Base-by-base conservation (phyloP, 2,329 filamentous ascomycete species). In the Pyrenochaeta sp. region DNA sequence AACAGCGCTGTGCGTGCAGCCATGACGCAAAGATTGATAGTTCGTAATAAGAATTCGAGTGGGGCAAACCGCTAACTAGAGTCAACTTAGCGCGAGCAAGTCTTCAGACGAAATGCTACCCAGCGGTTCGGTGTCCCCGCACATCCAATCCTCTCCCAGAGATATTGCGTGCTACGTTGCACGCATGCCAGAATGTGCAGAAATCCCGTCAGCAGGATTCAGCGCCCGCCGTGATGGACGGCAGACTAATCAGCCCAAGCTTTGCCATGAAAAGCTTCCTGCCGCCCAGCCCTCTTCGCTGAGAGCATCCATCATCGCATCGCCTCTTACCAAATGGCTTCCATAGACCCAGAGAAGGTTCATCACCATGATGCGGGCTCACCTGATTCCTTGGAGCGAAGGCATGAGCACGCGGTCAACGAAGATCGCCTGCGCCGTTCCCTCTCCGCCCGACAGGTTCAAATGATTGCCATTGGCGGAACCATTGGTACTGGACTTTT, bases 401-500 rank as follows among this genome's bases (percentile, higher is more conserved):
- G 49, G 1, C 51, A 49, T 32, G 47, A 47, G 14, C 63, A 62
- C 29, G 6, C 57, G 11, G 43, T 69, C 49, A 64, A 66, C 12
- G 67, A 66, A 46, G 67, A 69, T 49, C 60, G 60, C 20, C 44
- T 69, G 17, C 60, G 62, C 15, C 65, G 67, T 44, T 63, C 65
- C 7, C 64, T 71, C 14, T 64, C 59, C 10, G 63, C 77, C 37
- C 79, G 84, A 47, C 84, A 86, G 66, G 75, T 86, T 46, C 82
- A 86, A 69, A 86, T 86, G 83, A 86, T 86, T 67, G 82, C 83
- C 47, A 85, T 86, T 14, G 83, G 83, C 57, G 84, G 84, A 49
- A 83, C 83, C 10, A 86, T 86, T 53, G 84, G 84, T 62, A 84
- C 84, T 57, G 84, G 84, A 63, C 82, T 86, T 69, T 86, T 86